phyloP scores from a whole-genome alignment of 2,329 filamentous ascomycete genomes.

The Fusarium sp. region DNA sequence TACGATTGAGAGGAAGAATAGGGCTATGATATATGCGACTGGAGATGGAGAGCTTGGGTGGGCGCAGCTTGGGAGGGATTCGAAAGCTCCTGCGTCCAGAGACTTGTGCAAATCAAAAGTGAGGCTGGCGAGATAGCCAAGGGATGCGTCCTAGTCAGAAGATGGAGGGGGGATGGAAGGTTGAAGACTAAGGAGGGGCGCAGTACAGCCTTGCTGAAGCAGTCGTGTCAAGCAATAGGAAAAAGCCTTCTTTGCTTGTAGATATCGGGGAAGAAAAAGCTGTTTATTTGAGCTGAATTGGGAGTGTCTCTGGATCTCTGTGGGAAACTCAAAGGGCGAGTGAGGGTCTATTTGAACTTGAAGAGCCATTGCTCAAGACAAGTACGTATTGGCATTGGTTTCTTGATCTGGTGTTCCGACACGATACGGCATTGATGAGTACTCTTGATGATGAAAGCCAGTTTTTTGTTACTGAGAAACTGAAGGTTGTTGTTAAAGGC shows the following conservation, averaged over 20 bases:
- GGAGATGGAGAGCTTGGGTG: not conserved
- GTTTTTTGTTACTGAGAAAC: slow-evolving; percentile 16
- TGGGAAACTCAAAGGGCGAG: slow-evolving; percentile 2
- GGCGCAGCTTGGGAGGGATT: not conserved
- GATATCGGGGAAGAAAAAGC: not conserved
- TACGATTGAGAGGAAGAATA: slow-evolving; percentile 4
- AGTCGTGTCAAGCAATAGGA: slow-evolving; percentile 2
- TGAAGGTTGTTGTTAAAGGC: slow-evolving; percentile 1
- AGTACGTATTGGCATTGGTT: not conserved
- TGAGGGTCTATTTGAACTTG: slow-evolving; percentile 28
- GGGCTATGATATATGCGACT: slow-evolving; percentile 32
- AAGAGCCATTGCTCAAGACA: not conserved
- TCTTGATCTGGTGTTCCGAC: not conserved
- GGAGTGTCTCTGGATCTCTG: not conserved
- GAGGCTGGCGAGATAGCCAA: slow-evolving; percentile 33
- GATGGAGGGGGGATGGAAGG: slow-evolving; percentile 29
- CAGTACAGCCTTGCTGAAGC: slow-evolving; percentile 8
- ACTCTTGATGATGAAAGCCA: not conserved
- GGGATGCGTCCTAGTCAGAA: slow-evolving; percentile 23
- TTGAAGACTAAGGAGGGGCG: slow-evolving; percentile 8
- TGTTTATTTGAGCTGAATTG: not conserved
- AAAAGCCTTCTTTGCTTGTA: not conserved
- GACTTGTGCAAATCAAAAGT: slow-evolving; percentile 19
- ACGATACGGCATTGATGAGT: not conserved
- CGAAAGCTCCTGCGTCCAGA: not conserved